Evolutionary conservation across 1,284 basidiomycete species (phyloP), one percentile per base, ranked within the genome.

Genomic region (Heterobasidion irregulare): DNA sequence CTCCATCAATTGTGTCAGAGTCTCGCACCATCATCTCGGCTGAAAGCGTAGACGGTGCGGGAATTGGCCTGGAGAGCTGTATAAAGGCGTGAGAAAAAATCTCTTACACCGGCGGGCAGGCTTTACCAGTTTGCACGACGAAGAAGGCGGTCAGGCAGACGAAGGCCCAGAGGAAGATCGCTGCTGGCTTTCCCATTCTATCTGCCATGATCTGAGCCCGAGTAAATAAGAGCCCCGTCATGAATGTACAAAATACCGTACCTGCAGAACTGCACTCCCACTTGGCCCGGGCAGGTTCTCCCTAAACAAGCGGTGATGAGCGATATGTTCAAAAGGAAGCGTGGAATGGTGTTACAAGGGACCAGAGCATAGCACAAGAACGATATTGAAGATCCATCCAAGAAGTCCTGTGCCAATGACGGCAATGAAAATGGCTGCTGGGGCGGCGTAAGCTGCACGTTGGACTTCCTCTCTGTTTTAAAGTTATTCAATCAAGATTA

Each of bases 11-110:
- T 8, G 5, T 41, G 6, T 12, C 12, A 41, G 6, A n/a, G 8
- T 41, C 8, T n/a, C 71, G 54, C 59, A 47, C 83, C 86, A 54
- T 81, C 79, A 65, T 94, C 92, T 56, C 92, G 88, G 65, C 87
- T 90, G 73, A 98, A 92, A 4, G 94, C 94, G 64, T 92, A 96
- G 47, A 95, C 75, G 0, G 92, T 89, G 50, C 94, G 82, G 5
- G 92, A 92, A 56, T 84, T 86, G 9, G 94, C 94, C 69, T 97
- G 94, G 3, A 93, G 76, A 26, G 88, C 77, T 2, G 83, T 41
- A n/a, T 2, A 41, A n/a, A 8, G 4, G 8, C 4, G 26, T 26
- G 26, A 26, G 26, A 4, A 26, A 26, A 26, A 5, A 5, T 5
- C 26, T 26, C 3, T 5, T 26, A 5, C 26, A 26, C 26, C 26